Percentiles rank a stretch among this genome's conserved stretches.
Evolutionary conservation across 139 green algal species (phyloP).

Genomic region (Haematococcus sp.): DNA sequence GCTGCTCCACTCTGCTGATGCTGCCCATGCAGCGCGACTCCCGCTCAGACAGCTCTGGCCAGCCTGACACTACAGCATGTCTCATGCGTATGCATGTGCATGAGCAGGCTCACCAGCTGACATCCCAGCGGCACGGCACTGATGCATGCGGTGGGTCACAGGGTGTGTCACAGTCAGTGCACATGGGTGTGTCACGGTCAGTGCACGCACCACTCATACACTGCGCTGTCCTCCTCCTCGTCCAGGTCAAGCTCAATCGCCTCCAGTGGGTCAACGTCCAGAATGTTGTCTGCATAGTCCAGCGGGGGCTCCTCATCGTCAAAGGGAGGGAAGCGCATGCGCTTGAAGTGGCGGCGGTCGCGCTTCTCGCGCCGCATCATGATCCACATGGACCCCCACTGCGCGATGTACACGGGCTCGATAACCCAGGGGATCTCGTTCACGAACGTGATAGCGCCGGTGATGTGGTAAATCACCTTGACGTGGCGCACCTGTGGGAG

Average conservation of each 20-base stretch:
- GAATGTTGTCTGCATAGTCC: slow-evolving; percentile 98
- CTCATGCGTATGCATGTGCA: no score
- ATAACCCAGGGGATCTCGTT: slow-evolving; percentile 97
- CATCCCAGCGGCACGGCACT: no score
- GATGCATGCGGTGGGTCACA: no score
- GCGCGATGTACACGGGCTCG: slow-evolving; percentile 95
- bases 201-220: slow-evolving; percentile 66
- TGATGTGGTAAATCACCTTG: slow-evolving; percentile 98
- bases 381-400: slow-evolving; percentile 99
- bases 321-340: slow-evolving; percentile 99
- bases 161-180: no score
- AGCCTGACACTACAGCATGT: no score
- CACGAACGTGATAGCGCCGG: slow-evolving; percentile 98
- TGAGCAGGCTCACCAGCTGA: no score
- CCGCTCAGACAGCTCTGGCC: no score
- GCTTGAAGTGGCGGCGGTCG: slow-evolving; percentile 98
- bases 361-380: slow-evolving; percentile 99
- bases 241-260: slow-evolving; percentile 98
- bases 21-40: no score
- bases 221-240: slow-evolving; percentile 79
- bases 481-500: slow-evolving; percentile 86
- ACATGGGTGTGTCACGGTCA: no score
- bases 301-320: slow-evolving; percentile 99
- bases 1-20: no score
- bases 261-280: slow-evolving; percentile 90